Conservation (phyloP, 2,329 filamentous ascomycete genomes). For the Bipolaris zeicola region DNA sequence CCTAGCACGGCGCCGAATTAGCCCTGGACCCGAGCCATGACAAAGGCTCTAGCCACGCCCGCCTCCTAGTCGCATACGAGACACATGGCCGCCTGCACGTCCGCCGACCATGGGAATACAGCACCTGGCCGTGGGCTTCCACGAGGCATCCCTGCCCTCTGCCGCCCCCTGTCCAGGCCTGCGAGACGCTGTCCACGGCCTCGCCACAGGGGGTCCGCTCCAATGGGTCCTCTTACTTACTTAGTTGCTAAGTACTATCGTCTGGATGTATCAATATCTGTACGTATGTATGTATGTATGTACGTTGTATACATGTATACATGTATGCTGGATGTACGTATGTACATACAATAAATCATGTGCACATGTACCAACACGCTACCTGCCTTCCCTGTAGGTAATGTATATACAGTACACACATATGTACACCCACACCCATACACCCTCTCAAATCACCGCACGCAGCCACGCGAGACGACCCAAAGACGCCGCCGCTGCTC, state of each 20-base stretch:
- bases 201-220: constrained; percentile 10
- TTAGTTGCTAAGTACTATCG: too few relatives aligned
- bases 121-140: constrained; percentile 38
- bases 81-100: constrained; percentile 39
- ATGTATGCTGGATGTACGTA: background rate
- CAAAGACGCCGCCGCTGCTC: constrained; percentile 10
- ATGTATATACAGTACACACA: background rate
- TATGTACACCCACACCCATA: constrained; percentile 13
- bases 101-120: constrained; percentile 26
- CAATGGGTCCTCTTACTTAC: background rate
- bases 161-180: constrained; percentile 14
- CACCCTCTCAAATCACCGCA: constrained; percentile 12
- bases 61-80: constrained; percentile 30
- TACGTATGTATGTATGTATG: too few relatives aligned
- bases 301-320: too few relatives aligned
- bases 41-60: constrained; percentile 32
- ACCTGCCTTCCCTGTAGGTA: too few relatives aligned
- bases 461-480: constrained; percentile 25
- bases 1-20: constrained; percentile 38
- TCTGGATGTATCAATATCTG: too few relatives aligned
- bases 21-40: constrained; percentile 33
- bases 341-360: background rate
- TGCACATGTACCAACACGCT: too few relatives aligned
- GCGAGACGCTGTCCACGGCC: constrained; percentile 21
- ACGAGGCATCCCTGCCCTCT: constrained; percentile 42